Percentiles rank a stretch among this genome's conserved stretches.
Conservation (phyloP, 2,329 filamentous ascomycete genomes). For the Zopfia rhizophila region DNA sequence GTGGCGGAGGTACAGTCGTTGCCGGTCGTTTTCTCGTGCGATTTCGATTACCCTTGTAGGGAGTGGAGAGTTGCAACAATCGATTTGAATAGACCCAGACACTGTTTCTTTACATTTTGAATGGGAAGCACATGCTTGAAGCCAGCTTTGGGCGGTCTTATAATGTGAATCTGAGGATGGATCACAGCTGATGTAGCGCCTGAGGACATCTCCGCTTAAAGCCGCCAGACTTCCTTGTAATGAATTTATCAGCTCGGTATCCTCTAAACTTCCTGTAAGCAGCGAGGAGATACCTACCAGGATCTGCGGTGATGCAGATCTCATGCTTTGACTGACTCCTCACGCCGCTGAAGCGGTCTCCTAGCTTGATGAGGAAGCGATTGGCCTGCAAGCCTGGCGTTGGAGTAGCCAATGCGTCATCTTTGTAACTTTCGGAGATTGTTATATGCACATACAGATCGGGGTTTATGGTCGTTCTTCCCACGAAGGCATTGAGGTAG, state of each 20-base stretch:
- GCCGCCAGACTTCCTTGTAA: conserved; percentile 2
- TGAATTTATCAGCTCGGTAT: neutral
- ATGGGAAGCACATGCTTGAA: neutral
- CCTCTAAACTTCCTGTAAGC: neutral
- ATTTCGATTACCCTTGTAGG: conserved; percentile 4
- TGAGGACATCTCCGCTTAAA: conserved; percentile 3
- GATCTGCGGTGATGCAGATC: conserved; percentile 4
- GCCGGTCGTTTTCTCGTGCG: neutral
- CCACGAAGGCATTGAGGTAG: too few species aligned
- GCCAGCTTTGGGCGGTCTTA: neutral
- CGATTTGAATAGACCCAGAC: conserved; percentile 2
- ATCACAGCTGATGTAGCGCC: conserved; percentile 5
- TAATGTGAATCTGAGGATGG: neutral
- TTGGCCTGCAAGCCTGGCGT: conserved; percentile 1
- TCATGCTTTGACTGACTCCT: conserved; percentile 5
- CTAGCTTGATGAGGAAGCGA: conserved; percentile 2
- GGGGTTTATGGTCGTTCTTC: too few species aligned
- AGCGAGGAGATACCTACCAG: conserved; percentile 3
- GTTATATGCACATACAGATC: conserved; percentile 12
- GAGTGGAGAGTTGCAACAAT: neutral
- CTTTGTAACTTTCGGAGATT: conserved; percentile 1
- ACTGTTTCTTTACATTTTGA: conserved; percentile 11
- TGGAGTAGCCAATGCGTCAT: neutral
- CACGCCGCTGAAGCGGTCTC: conserved; percentile 6
- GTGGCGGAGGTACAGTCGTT: conserved; percentile 7